Evolutionary conservation across 352 stramenopile genomes (phyloP).

Genomic region (Phytophthora foliorum): DNA sequence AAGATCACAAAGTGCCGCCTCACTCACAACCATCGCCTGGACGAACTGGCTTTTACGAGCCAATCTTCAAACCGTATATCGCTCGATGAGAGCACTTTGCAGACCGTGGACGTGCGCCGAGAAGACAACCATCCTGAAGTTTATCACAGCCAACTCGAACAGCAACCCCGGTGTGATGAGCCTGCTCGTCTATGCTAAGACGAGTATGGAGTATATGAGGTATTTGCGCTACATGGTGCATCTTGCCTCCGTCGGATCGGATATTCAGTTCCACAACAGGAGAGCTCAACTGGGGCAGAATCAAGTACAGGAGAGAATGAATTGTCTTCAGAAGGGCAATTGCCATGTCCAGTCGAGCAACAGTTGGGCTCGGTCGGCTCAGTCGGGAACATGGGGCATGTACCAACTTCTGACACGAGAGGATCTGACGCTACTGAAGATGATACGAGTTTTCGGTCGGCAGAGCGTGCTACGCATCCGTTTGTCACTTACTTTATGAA

Average conservation of each 20-base stretch:
- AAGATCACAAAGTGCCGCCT: conserved; percentile 8
- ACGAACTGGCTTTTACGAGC: not conserved
- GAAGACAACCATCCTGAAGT: conserved; percentile 4
- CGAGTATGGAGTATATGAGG: not conserved
- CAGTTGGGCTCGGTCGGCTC: not conserved
- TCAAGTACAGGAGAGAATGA: not conserved
- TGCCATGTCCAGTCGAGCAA: not conserved
- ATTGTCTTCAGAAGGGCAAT: not conserved
- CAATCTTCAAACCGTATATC: conserved; percentile 4
- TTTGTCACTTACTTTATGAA: not conserved
- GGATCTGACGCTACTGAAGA: not conserved
- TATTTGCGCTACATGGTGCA: not conserved
- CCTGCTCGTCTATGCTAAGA: not conserved
- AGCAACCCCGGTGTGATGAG: conserved; percentile 2
- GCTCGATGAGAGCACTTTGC: not conserved
- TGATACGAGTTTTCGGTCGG: too few species aligned
- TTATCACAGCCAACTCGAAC: not conserved
- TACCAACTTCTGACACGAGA: not conserved
- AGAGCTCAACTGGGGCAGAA: not conserved
- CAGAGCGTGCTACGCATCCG: not conserved
- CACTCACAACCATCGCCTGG: not conserved
- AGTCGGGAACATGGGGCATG: not conserved
- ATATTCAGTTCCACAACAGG: not conserved
- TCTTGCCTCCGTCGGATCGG: not conserved
- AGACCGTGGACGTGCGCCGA: conserved; percentile 6